These are phyloP conservation scores for Gracilaria gracilis DNA, from an alignment of 23 red algal species.

Conservation along the genomic window DNA sequence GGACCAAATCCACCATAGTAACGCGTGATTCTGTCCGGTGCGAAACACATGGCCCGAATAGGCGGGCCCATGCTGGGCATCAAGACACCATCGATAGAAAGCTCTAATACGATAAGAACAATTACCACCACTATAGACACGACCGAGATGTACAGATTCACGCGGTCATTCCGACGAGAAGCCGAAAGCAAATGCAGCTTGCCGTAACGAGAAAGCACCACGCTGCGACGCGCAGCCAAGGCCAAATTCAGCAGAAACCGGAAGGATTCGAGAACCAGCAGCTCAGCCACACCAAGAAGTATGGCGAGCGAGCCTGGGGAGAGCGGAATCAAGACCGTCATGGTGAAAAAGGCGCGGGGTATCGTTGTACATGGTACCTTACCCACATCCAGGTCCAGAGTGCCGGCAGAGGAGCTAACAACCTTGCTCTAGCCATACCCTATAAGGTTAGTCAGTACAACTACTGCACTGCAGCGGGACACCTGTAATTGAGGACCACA, in stretches of 20 bases:
- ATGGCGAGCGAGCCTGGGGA: neutral
- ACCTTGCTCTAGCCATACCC: too few species aligned
- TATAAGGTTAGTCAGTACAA: too few species aligned
- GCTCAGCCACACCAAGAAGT: slow-evolving; percentile 2
- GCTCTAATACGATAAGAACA: slow-evolving; percentile 4
- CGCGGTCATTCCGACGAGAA: neutral
- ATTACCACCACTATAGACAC: neutral
- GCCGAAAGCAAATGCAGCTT: neutral
- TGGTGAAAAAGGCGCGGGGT: too few species aligned
- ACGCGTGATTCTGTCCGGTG: neutral
- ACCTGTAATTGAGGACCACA: too few species aligned
- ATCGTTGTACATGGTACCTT: too few species aligned
- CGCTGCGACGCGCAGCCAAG: neutral
- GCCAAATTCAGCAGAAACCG: neutral
- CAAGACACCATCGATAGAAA: neutral
- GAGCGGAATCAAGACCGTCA: neutral
- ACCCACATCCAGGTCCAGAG: too few species aligned
- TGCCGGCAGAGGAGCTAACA: too few species aligned
- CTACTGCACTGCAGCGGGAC: too few species aligned
- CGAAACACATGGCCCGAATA: slow-evolving; percentile 5
- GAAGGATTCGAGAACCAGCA: slow-evolving; percentile 17
- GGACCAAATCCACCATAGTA: slow-evolving; percentile 19
- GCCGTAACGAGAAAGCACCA: neutral
- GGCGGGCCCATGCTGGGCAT: neutral
- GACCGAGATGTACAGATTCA: neutral